These are phyloP conservation scores for Leccinum fallax DNA, from an alignment of 1,284 basidiomycete genomes.

Conservation along the genomic window DNA sequence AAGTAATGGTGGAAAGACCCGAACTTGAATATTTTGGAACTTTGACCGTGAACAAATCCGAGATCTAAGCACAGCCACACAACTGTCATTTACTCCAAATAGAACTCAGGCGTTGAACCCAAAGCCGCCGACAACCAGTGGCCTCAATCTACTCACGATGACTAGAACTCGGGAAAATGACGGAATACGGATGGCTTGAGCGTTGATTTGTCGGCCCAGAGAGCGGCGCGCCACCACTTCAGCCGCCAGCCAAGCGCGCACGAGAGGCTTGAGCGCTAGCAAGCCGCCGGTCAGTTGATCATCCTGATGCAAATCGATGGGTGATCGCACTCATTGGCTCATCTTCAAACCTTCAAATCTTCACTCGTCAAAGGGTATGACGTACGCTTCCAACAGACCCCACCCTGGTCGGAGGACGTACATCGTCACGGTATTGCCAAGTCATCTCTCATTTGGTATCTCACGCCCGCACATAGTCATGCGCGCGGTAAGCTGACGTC, in stretches of 20 bases:
- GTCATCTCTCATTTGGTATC: not conserved
- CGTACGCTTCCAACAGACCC: not conserved
- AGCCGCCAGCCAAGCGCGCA: not conserved
- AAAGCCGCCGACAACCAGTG: not conserved
- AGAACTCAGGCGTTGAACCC: not conserved
- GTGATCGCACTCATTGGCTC: not conserved
- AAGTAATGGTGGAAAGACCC: conserved; percentile 1
- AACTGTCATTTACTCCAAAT: not conserved
- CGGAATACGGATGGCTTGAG: not conserved
- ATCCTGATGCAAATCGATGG: conserved; percentile 1
- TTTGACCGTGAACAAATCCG: too few relatives aligned
- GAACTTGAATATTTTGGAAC: not conserved
- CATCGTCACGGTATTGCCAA: not conserved
- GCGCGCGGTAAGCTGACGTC: not conserved
- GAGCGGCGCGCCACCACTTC: conserved; percentile 1
- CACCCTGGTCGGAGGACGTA: conserved; percentile 8
- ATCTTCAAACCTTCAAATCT: not conserved
- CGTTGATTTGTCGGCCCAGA: not conserved
- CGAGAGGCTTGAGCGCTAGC: not conserved
- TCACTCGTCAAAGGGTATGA: not conserved
- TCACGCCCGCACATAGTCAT: conserved; percentile 2
- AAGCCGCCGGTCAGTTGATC: not conserved
- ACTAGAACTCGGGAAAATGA: not conserved
- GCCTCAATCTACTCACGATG: not conserved
- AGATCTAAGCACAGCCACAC: not conserved